Conservation (phyloP, 2,329 filamentous ascomycete genomes). For the Harringtonia lauricola region DNA sequence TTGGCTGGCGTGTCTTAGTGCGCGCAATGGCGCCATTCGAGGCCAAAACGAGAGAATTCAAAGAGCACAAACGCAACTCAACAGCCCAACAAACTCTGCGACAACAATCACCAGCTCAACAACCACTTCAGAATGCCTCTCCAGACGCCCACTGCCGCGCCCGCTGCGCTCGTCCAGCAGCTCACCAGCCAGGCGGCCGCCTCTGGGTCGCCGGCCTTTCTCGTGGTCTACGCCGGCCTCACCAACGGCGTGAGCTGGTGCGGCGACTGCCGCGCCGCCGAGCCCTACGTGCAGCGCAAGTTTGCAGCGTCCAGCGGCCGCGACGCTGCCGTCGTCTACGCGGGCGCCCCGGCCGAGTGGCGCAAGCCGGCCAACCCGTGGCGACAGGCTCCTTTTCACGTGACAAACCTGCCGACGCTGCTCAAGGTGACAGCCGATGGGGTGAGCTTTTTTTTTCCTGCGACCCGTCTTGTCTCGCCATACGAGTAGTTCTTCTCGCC, state of each 20-base stretch:
- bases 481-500: no score
- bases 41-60: no score
- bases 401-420: slow-evolving; percentile 3
- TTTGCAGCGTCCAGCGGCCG: neutral
- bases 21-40: no score
- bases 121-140: slow-evolving; percentile 1
- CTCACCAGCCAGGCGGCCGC: neutral
- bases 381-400: slow-evolving; percentile 1
- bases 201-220: neutral
- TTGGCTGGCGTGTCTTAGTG: no score
- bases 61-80: neutral
- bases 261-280: slow-evolving; percentile 3
- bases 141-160: neutral
- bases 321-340: slow-evolving; percentile 1
- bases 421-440: slow-evolving; percentile 3
- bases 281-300: neutral
- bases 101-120: no score
- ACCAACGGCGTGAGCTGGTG: slow-evolving; percentile 2
- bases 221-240: slow-evolving; percentile 3
- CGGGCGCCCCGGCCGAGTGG: slow-evolving; percentile 1
- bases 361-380: neutral
- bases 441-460: neutral
- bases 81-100: neutral
- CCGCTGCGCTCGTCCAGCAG: neutral
- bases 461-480: no score